Evolutionary conservation across 805 yeast species (phyloP).

Genomic region (Cyberlindnera meyerae): DNA sequence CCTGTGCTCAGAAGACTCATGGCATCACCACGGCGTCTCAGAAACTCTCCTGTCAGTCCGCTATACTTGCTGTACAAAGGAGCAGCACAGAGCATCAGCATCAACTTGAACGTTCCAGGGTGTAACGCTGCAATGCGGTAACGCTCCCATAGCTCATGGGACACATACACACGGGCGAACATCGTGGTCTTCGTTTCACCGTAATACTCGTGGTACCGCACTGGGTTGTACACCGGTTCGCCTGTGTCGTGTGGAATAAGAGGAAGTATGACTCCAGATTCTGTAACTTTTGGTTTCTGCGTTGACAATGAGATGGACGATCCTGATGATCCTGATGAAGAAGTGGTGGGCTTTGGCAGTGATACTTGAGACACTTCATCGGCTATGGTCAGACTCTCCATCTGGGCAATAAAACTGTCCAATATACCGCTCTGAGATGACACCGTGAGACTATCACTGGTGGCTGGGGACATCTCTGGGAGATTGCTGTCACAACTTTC

Average conservation of each 20-base stretch:
- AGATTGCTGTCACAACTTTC: too few relatives aligned
- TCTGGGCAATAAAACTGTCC: too few relatives aligned
- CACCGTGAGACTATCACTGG: too few relatives aligned
- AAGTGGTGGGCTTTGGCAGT: too few relatives aligned
- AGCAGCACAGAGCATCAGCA: slow-evolving; percentile 15
- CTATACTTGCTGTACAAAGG: slow-evolving; percentile 5
- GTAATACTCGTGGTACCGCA: slow-evolving; percentile 10
- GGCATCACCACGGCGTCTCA: slow-evolving; percentile 15
- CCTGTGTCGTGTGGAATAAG: slow-evolving; percentile 11
- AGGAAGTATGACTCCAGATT: slow-evolving; percentile 1
- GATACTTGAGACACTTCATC: too few relatives aligned
- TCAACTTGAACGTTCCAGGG: slow-evolving; percentile 8
- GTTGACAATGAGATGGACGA: too few relatives aligned
- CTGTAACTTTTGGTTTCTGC: too few relatives aligned
- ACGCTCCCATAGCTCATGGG: slow-evolving; percentile 7
- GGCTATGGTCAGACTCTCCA: too few relatives aligned
- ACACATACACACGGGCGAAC: slow-evolving; percentile 14
- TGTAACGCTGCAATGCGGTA: not conserved
- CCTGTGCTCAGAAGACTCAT: slow-evolving; percentile 11
- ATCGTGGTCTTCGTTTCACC: slow-evolving; percentile 16
- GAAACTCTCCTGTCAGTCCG: slow-evolving; percentile 7
- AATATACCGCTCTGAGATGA: too few relatives aligned
- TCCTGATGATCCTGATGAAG: too few relatives aligned
- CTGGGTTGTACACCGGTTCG: slow-evolving; percentile 11
- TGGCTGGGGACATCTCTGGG: too few relatives aligned